Conservation (phyloP, 2,329 filamentous ascomycete genomes). For the Ceratocystis destructans region DNA sequence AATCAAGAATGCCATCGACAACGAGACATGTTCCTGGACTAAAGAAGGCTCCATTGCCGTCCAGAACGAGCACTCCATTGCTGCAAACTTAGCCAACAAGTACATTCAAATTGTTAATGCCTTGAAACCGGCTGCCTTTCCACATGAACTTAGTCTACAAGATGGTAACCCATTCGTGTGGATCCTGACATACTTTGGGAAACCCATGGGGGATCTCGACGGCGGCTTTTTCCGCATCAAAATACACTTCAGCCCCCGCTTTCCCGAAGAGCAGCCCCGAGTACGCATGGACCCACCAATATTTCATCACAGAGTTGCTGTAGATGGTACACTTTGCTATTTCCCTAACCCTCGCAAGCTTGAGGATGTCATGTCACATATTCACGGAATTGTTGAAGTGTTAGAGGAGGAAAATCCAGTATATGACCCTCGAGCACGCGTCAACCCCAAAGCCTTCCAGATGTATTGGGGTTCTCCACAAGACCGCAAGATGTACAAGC, state of each 20-base stretch:
- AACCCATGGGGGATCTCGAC: slow-evolving; percentile 84
- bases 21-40: slow-evolving; percentile 61
- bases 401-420: slow-evolving; percentile 80
- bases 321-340: slow-evolving; percentile 73
- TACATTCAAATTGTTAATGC: slow-evolving; percentile 67
- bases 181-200: slow-evolving; percentile 77
- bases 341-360: slow-evolving; percentile 43
- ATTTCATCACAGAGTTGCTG: slow-evolving; percentile 77
- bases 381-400: slow-evolving; percentile 66
- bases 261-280: slow-evolving; percentile 78
- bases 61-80: slow-evolving; percentile 56
- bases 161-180: slow-evolving; percentile 81
- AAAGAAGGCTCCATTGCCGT: slow-evolving; percentile 50
- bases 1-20: slow-evolving; percentile 57
- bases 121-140: slow-evolving; percentile 56
- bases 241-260: slow-evolving; percentile 66
- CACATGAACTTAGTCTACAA: slow-evolving; percentile 62
- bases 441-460: slow-evolving; percentile 73
- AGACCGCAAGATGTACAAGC: slow-evolving; percentile 72
- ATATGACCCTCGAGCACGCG: slow-evolving; percentile 78
- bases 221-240: slow-evolving; percentile 77
- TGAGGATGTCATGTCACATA: slow-evolving; percentile 70
- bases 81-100: slow-evolving; percentile 70
- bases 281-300: slow-evolving; percentile 67
- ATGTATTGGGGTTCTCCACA: slow-evolving; percentile 70